phyloP scores from a whole-genome alignment of 768 basidiomycete species.

The Rhizopogon vulgaris region DNA sequence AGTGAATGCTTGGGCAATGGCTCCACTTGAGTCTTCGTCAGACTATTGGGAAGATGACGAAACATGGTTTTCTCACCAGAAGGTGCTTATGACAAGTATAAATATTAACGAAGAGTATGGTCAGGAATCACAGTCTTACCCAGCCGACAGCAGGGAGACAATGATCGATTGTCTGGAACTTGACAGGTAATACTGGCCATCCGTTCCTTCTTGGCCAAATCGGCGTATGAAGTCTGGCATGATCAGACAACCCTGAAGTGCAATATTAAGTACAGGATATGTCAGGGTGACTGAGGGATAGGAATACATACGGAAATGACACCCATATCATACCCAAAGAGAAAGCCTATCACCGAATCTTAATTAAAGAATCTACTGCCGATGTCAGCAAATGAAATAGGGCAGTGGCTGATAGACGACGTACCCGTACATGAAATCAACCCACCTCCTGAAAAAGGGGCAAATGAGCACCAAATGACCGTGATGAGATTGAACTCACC shows the following conservation, averaged over 20 bases:
- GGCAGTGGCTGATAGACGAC: background rate
- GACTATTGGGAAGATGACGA: background rate
- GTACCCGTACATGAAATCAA: background rate
- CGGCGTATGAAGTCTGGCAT: conserved; percentile 72
- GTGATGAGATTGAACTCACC: conserved; percentile 34
- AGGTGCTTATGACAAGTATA: conserved; percentile 32
- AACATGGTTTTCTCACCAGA: conserved; percentile 34
- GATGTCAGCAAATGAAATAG: background rate
- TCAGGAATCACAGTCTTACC: conserved; percentile 28
- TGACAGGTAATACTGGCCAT: conserved; percentile 48
- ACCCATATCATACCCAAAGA: conserved; percentile 75
- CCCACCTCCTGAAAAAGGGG: conserved; percentile 15
- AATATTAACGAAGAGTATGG: background rate
- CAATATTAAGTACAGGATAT: background rate
- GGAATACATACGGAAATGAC: conserved; percentile 54
- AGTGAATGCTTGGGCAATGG: conserved; percentile 67
- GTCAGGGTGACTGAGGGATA: background rate
- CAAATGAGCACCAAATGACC: background rate
- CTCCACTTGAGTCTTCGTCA: conserved; percentile 38
- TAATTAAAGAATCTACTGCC: background rate
- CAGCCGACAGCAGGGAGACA: conserved; percentile 71
- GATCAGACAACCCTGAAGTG: conserved; percentile 61
- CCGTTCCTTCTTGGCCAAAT: conserved; percentile 48
- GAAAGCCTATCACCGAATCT: conserved; percentile 36
- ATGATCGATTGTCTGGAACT: conserved; percentile 69